These are phyloP conservation scores for Hemileccinum impolitum DNA, from an alignment of 768 basidiomycete genomes.

Conservation along the genomic window DNA sequence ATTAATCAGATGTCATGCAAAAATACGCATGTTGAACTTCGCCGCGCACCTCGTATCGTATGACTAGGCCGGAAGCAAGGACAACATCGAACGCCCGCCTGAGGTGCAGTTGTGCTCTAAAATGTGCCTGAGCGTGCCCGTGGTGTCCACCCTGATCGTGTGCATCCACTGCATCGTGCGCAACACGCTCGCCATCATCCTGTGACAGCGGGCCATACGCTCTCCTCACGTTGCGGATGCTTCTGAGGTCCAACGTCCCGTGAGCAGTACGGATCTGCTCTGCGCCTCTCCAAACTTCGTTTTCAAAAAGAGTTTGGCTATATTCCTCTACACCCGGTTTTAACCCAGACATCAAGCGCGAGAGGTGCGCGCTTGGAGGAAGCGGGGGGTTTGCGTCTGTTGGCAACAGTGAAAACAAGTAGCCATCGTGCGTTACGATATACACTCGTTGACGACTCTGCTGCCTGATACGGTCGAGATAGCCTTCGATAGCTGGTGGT, in stretches of 20 bases:
- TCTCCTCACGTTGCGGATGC: conserved; percentile 60
- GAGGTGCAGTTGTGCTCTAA: conserved; percentile 49
- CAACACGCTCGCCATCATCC: conserved; percentile 25
- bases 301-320: conserved; percentile 38
- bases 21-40: conserved; percentile 12
- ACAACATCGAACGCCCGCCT: conserved; percentile 76
- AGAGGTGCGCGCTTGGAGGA: conserved; percentile 54
- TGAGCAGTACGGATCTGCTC: conserved; percentile 60
- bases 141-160: conserved; percentile 67
- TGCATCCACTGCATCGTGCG: conserved; percentile 43
- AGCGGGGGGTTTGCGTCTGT: conserved; percentile 61
- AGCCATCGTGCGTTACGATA: conserved; percentile 68
- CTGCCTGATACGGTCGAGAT: conserved; percentile 66
- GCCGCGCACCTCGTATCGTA: conserved; percentile 70
- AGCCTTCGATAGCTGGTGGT: conserved; percentile 85
- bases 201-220: conserved; percentile 35
- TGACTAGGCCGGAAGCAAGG: conserved; percentile 60
- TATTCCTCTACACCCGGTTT: conserved; percentile 26
- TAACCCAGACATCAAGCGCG: conserved; percentile 26
- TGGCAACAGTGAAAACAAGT: conserved; percentile 58
- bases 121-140: conserved; percentile 38
- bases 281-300: conserved; percentile 60
- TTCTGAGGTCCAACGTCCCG: conserved; percentile 73
- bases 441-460: conserved; percentile 61
- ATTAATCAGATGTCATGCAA: conserved; percentile 1